These are phyloP conservation scores for Pseudocercospora fijiensis DNA, from an alignment of 2,329 filamentous ascomycete species.

Conservation along the genomic window DNA sequence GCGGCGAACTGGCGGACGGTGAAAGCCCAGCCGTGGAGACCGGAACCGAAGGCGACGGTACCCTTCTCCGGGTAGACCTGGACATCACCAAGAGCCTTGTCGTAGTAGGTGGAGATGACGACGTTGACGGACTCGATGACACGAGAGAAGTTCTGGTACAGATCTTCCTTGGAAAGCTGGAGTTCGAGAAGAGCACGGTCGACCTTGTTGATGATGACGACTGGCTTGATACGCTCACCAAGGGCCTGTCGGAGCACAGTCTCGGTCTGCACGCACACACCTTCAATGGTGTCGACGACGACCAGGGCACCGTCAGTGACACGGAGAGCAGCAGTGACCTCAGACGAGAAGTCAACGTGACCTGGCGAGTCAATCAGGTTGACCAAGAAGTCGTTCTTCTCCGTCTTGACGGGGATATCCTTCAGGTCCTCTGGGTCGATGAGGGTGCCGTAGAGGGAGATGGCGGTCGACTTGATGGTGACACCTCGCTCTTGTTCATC, in stretches of 20 bases:
- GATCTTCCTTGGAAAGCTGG: constrained; percentile 96
- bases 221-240: constrained; percentile 99
- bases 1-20: constrained; percentile 96
- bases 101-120: constrained; percentile 98
- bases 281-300: constrained; percentile 99
- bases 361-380: constrained; percentile 99
- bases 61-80: constrained; percentile 98
- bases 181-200: constrained; percentile 99
- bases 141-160: constrained; percentile 99
- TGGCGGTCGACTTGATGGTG: constrained; percentile 99
- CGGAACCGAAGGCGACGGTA: constrained; percentile 98
- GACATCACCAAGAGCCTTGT: constrained; percentile 94
- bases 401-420: constrained; percentile 86
- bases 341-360: constrained; percentile 99
- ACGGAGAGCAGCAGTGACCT: constrained; percentile 98
- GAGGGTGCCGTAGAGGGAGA: constrained; percentile 91
- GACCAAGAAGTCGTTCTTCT: constrained; percentile 97
- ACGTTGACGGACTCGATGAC: constrained; percentile 99
- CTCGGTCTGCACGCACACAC: constrained; percentile 99
- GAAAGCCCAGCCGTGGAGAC: constrained; percentile 99
- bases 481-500: constrained; percentile 99
- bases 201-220: constrained; percentile 99
- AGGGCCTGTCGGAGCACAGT: constrained; percentile 98
- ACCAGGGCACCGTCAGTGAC: constrained; percentile 99
- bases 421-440: constrained; percentile 81